Evolutionary conservation across 2,329 filamentous ascomycete genomes (phyloP), one percentile per base, ranked within the genome.

Genomic region (Penicillium sp.): DNA sequence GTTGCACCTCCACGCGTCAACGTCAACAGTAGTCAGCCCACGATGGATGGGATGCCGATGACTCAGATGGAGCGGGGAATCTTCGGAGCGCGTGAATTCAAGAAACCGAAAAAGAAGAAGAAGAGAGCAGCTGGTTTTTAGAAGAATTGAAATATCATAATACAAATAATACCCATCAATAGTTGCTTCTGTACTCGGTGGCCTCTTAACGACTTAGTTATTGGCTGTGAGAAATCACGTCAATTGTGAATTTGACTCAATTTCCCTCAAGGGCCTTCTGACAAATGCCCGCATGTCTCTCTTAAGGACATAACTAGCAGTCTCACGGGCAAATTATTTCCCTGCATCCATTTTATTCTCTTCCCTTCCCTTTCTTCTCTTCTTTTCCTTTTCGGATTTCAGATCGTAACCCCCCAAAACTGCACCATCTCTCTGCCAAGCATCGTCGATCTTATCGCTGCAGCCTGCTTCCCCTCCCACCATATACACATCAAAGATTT

Each of bases 101-200:
- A 43, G 18, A 64, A 61, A 41, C 67, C 61, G n/a, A 72, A 68
- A 56, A 69, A 61, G 52, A 73, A 69, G 56, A 73, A 72, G 57
- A 66, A 69, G 52, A 59, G 71, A 44, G 63, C 67, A 16, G 71
- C 70, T 25, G 71, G 71, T 11, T 74, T 74, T 52, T 74, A 65
- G 59, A 19, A 34, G 5, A 27, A 19, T 19, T 19, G 14, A 48
- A 16, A 34, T 40, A 28, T 12, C 27, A 19, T n/a, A 37, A 29
- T 22, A 7, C 16, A 13, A 13, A 25, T 31, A 40, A 31, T 40
- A 33, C 33, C 12, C 3, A n/a, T 18, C 8, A 16, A 18, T 16
- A 33, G n/a, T 33, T 6, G n/a, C 22, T 25, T 25, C 22, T 25
- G 13, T 33, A 31, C 13, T 13, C n/a, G 12, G 29, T 31, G 13